phyloP scores from a whole-genome alignment of 371 early-diverging fungal species.

The Mortierella sp. region DNA sequence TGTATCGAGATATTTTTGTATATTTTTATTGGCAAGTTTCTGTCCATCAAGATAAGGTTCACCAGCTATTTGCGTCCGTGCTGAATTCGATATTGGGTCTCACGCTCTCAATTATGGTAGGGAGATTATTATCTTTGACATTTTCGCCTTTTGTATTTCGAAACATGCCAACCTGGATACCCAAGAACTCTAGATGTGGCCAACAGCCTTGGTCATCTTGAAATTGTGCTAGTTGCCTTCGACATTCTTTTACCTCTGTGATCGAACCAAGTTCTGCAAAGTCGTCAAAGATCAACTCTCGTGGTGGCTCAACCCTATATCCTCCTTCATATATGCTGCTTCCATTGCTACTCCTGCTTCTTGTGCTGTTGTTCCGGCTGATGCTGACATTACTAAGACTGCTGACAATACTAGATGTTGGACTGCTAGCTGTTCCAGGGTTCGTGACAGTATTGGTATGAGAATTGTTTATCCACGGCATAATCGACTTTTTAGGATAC shows the following conservation, averaged over 20 bases:
- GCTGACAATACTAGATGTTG: neutral
- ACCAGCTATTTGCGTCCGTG: neutral
- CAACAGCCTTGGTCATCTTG: conserved; percentile 7
- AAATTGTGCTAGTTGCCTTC: neutral
- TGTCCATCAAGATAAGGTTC: too few relatives aligned
- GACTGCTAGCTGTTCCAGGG: neutral
- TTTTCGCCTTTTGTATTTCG: neutral
- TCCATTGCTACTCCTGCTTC: neutral
- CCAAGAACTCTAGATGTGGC: conserved; percentile 18
- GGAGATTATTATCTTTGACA: conserved; percentile 8
- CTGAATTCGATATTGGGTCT: neutral
- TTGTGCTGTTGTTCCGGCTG: neutral
- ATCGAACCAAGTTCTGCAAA: conserved; percentile 9
- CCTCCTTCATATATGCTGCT: neutral
- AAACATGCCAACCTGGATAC: conserved; percentile 7
- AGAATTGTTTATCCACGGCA: neutral
- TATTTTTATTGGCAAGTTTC: too few relatives aligned
- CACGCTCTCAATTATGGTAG: conserved; percentile 4
- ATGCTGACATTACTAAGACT: neutral
- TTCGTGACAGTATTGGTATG: too few relatives aligned
- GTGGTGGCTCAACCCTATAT: neutral
- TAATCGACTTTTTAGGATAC: neutral
- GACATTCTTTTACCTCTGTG: conserved; percentile 11
- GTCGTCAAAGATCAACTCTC: conserved; percentile 6
- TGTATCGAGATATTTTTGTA: too few relatives aligned